phyloP scores from a whole-genome alignment of 768 basidiomycete genomes.

The Serendipita vermifera region DNA sequence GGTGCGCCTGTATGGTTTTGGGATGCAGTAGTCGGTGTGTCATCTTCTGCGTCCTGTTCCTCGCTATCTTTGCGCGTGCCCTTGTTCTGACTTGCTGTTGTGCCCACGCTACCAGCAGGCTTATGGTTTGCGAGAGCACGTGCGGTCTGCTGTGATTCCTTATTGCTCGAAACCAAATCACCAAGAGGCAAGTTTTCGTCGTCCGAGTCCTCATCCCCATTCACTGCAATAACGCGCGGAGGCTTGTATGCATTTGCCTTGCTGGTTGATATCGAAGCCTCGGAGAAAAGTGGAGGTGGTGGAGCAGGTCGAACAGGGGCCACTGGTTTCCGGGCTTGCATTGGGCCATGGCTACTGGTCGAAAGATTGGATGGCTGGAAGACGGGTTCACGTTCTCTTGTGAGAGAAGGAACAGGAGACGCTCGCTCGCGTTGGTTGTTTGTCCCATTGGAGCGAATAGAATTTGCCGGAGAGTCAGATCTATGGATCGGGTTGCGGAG shows the following conservation, averaged over 20 bases:
- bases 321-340: too few relatives aligned
- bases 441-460: not conserved
- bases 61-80: too few relatives aligned
- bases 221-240: not conserved
- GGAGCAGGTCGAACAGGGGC: not conserved
- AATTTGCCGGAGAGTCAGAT: not conserved
- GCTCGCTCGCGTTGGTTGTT: not conserved
- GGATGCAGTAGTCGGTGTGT: too few relatives aligned
- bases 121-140: too few relatives aligned
- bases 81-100: too few relatives aligned
- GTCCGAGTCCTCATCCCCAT: not conserved
- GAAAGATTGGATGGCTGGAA: not conserved
- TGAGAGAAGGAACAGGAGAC: not conserved
- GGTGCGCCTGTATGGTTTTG: too few relatives aligned
- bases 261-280: too few relatives aligned
- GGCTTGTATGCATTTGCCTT: conserved; percentile 6
- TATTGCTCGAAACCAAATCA: too few relatives aligned
- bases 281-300: not conserved
- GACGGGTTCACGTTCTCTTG: not conserved
- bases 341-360: not conserved
- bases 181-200: not conserved
- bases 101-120: too few relatives aligned
- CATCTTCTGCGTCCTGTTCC: too few relatives aligned
- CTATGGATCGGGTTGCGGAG: not conserved
- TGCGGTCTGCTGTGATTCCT: too few relatives aligned